Evolutionary conservation across 495 filamentous ascomycete species (phyloP), one percentile per base, ranked within the genome.

Genomic region (Aspergillus homomorphus): DNA sequence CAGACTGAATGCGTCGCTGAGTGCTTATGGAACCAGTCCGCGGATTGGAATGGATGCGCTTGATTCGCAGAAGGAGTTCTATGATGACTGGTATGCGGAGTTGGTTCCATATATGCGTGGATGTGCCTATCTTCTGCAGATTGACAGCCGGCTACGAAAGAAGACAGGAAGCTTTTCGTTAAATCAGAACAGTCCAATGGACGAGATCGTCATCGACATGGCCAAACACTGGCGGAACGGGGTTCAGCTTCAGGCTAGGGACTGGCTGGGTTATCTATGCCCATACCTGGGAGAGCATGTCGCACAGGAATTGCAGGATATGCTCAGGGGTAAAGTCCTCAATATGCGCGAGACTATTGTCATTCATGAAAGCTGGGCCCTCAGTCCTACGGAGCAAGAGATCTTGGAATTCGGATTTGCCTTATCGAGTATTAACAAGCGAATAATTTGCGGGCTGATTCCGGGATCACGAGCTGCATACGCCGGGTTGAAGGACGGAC

Each of bases 1-100:
- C 46, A 23, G 46, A 6, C 4, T 50, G 2, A 50, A 50, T 23
- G 46, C 20, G 9, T 16, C 18, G 18, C 23, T 48, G 18, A 19
- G 23, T 12, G 45, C 45, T 18, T 48, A 48, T 20, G 45, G 45
- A 19, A 48, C 45, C 10, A 48, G 45, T 21, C 45, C 18, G 23
- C 18, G 23, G 18, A 21, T 48, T 48, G 9, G 23, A 12, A 48
- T 48, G 15, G 45, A 48, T 48, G 20, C 20, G 9, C 10, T 48
- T 48, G 45, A 48, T 48, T 48, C 45, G 15, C 18, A 48, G 45
- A 20, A 20, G 10, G 18, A 21, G 12, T 48, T 48, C 19, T 48
- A 48, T 48, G 19, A 48, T 21, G 18, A 48, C 45, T 48, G 45
- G 45, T 48, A 48, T 48, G 45, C 18, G 18, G 45, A 48, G 18